Evolutionary conservation across 2,329 filamentous ascomycete genomes (phyloP).

Genomic region (Xylariaceae sp.): DNA sequence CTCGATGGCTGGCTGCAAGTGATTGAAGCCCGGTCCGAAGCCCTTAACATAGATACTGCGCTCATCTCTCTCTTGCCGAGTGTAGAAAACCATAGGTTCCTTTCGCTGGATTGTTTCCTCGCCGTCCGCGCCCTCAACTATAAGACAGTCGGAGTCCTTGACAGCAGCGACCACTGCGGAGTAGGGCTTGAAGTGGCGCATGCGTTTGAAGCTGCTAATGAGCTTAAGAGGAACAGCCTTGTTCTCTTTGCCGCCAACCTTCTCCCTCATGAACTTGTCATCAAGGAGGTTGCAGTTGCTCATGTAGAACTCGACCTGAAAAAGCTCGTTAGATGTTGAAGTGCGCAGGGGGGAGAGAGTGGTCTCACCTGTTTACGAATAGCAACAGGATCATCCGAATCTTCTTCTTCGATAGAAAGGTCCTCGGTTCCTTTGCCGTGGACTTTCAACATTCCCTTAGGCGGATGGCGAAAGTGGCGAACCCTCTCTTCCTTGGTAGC

Average conservation of each 20-base stretch:
- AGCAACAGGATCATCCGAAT: constrained; percentile 71
- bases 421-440: no score
- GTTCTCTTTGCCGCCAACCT: constrained; percentile 75
- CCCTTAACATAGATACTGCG: constrained; percentile 89
- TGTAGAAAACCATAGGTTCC: constrained; percentile 58
- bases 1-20: constrained; percentile 91
- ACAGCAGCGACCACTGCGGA: constrained; percentile 78
- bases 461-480: constrained; percentile 8
- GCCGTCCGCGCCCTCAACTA: constrained; percentile 69
- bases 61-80: constrained; percentile 62
- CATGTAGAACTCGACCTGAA: constrained; percentile 47
- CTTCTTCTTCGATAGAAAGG: constrained; percentile 37
- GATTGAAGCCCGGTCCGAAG: constrained; percentile 78
- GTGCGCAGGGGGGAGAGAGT: neutral
- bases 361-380: constrained; percentile 76
- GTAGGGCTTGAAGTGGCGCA: constrained; percentile 91
- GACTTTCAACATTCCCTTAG: constrained; percentile 40
- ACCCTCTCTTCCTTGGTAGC: neutral
- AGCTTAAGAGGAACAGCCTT: constrained; percentile 73
- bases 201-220: constrained; percentile 87
- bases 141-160: constrained; percentile 68
- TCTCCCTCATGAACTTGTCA: constrained; percentile 81
- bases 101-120: constrained; percentile 74
- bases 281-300: constrained; percentile 60
- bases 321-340: neutral